phyloP scores from a whole-genome alignment of 1,139 yeast species.

The Suhomyces maxii region DNA sequence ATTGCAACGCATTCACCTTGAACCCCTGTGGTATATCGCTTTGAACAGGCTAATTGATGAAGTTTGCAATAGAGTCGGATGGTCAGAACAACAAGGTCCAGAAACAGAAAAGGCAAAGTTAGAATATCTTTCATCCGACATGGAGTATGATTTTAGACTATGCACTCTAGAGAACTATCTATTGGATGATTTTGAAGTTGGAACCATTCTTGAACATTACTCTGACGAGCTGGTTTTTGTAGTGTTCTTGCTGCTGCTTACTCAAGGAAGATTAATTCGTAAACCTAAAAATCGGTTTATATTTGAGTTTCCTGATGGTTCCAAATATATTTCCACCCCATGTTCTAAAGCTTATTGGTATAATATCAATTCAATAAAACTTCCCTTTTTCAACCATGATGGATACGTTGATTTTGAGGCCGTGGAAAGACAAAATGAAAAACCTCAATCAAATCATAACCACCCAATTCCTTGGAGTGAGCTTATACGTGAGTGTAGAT shows the following conservation, averaged over 20 bases:
- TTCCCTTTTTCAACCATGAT: not conserved
- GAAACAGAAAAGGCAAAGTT: too few relatives aligned
- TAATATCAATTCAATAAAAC: not conserved
- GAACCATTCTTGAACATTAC: not conserved
- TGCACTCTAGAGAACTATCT: not conserved
- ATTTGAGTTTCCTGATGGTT: not conserved
- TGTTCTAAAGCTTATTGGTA: not conserved
- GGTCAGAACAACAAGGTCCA: not conserved
- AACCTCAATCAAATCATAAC: not conserved
- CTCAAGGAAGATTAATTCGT: not conserved
- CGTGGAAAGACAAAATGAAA: not conserved
- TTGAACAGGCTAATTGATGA: not conserved
- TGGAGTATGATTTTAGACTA: not conserved
- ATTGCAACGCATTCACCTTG: not conserved
- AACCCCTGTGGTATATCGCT: not conserved
- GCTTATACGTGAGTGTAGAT: not conserved
- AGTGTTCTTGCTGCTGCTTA: not conserved
- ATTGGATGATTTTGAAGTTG: not conserved
- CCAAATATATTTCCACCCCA: not conserved
- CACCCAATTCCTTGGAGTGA: not conserved
- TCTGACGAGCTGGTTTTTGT: not conserved
- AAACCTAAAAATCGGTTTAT: not conserved
- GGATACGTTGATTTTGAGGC: not conserved
- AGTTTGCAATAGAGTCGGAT: not conserved
- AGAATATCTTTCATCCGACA: not conserved